Evolutionary conservation across 441 rosid genomes (phyloP).

Genomic region (Croton setiger): DNA sequence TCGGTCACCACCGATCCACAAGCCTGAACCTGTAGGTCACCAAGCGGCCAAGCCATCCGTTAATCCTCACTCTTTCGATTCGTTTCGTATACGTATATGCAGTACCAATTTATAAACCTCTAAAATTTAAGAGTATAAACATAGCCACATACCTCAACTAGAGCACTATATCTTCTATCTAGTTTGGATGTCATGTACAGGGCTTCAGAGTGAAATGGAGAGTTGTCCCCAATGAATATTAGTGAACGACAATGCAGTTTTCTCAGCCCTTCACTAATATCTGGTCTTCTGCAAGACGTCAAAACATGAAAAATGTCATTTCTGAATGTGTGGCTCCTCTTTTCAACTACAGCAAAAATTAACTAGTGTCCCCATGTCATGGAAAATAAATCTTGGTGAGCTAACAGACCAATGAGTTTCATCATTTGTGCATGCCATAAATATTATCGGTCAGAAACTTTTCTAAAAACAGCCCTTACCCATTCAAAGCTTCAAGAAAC

Average conservation of each 20-base stretch:
- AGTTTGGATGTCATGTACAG: slow-evolving; percentile 84
- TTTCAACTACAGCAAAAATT: too few species aligned
- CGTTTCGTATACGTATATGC: background rate
- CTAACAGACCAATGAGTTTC: background rate
- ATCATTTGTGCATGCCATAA: background rate
- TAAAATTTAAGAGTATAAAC: background rate
- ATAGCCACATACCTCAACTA: slow-evolving; percentile 79
- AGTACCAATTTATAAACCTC: slow-evolving; percentile 8
- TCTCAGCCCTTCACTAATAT: slow-evolving; percentile 65
- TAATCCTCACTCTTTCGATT: background rate
- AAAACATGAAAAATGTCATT: background rate
- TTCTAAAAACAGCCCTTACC: slow-evolving; percentile 37
- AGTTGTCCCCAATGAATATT: slow-evolving; percentile 83
- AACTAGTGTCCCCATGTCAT: too few species aligned
- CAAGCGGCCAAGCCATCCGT: background rate
- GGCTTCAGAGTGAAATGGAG: slow-evolving; percentile 85
- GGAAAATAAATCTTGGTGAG: too few species aligned
- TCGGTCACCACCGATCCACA: slow-evolving; percentile 97
- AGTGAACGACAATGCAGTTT: slow-evolving; percentile 76
- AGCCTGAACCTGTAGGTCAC: slow-evolving; percentile 75
- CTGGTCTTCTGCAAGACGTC: slow-evolving; percentile 63
- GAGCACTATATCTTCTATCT: slow-evolving; percentile 79
- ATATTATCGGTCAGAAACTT: background rate
- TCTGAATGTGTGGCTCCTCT: too few species aligned
- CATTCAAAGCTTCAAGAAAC: slow-evolving; percentile 80